These are phyloP conservation scores for Stevia rebaudiana DNA, from an alignment of 140 eudicot genomes.

Conservation along the genomic window DNA sequence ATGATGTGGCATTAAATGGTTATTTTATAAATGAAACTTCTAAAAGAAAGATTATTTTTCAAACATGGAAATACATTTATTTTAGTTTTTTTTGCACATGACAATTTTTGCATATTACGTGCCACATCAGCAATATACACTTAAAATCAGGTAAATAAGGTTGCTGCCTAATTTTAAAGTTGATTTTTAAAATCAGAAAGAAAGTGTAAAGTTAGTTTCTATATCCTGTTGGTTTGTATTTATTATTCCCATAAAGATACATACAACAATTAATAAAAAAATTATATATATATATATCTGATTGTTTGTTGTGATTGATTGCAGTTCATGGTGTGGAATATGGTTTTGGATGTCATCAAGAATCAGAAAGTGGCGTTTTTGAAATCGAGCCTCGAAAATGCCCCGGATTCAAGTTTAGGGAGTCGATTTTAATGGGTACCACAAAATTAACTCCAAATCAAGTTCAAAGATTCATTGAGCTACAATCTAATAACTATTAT, in stretches of 20 bases:
- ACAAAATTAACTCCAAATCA: slow-evolving; percentile 52
- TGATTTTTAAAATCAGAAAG: too few relatives aligned
- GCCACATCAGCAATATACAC: too few relatives aligned
- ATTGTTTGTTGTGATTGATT: slow-evolving; percentile 14
- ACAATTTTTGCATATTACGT: not conserved
- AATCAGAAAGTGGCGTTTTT: slow-evolving; percentile 83
- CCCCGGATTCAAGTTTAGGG: slow-evolving; percentile 88
- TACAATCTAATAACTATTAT: slow-evolving; percentile 53
- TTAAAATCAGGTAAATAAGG: too few relatives aligned
- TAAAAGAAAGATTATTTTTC: not conserved
- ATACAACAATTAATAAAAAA: not conserved
- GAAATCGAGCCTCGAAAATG: slow-evolving; percentile 82
- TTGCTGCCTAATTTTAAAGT: too few relatives aligned
- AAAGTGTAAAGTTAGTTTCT: not conserved
- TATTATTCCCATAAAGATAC: not conserved
- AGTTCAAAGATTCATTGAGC: slow-evolving; percentile 79
- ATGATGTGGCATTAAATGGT: not conserved
- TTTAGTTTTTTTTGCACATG: not conserved
- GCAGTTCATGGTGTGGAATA: slow-evolving; percentile 89
- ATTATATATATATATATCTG: not conserved
- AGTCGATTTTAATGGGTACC: slow-evolving; percentile 74
- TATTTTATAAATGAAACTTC: too few relatives aligned
- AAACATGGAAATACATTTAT: not conserved
- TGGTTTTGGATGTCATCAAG: slow-evolving; percentile 88
- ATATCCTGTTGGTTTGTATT: not conserved